A percentile compares a stretch with the other conserved stretches of the same genome.
Conservation (phyloP, 2,329 filamentous ascomycete genomes). For the Colletotrichum sp. region DNA sequence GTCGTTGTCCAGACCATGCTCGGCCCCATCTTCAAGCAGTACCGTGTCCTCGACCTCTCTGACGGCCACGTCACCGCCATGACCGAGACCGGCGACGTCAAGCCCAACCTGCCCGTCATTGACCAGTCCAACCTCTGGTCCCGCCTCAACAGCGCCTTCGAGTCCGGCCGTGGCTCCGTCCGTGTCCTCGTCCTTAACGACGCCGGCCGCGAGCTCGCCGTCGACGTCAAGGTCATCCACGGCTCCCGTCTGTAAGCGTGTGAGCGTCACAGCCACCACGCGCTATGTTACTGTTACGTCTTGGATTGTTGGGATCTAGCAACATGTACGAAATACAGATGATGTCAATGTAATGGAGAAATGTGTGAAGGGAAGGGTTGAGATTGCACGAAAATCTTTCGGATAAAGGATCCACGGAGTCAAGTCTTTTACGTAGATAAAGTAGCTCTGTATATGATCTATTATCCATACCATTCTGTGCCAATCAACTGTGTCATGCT, state of each 20-base stretch:
- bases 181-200: slow-evolving; percentile 96
- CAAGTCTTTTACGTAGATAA: slow-evolving; percentile 38
- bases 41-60: slow-evolving; percentile 97
- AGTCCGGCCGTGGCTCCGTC: slow-evolving; percentile 90
- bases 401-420: slow-evolving; percentile 21
- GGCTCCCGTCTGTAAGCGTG: slow-evolving; percentile 65
- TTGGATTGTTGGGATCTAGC: slow-evolving; percentile 29
- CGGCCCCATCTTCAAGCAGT: slow-evolving; percentile 99
- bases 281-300: slow-evolving; percentile 3
- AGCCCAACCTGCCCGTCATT: slow-evolving; percentile 91
- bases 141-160: slow-evolving; percentile 83
- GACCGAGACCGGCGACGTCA: slow-evolving; percentile 99
- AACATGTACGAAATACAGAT: slow-evolving; percentile 20
- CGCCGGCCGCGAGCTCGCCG: slow-evolving; percentile 88
- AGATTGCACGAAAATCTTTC: slow-evolving; percentile 10
- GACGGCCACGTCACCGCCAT: slow-evolving; percentile 90
- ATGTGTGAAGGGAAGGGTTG: slow-evolving; percentile 24
- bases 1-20: slow-evolving; percentile 99
- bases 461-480: slow-evolving; percentile 23
- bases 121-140: slow-evolving; percentile 90
- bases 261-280: not conserved
- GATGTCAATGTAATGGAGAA: slow-evolving; percentile 18
- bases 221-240: slow-evolving; percentile 99
- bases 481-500: not conserved
- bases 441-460: slow-evolving; percentile 46